Base-by-base conservation (phyloP, 208 protist species). In the Leishmania guyanensis region DNA sequence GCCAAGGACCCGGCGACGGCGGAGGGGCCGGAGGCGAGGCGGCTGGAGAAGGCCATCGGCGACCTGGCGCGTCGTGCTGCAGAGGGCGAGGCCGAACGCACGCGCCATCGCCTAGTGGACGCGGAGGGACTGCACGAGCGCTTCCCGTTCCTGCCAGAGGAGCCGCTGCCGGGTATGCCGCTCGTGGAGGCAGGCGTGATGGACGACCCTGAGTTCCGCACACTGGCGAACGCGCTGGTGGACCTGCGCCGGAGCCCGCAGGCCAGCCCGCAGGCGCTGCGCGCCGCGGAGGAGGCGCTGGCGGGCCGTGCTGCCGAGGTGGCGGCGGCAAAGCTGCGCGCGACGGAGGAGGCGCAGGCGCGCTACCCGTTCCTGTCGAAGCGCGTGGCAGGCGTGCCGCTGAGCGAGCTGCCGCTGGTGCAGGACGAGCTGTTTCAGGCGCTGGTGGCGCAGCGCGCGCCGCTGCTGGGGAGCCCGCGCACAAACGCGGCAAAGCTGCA, bases 291-390 rank as follows among this genome's bases (percentile, higher is more conserved):
- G 60, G 83, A 89, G 50, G 68, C 53, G 69, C 78, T 76, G 36
- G 60, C 29, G 36, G 36, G 50, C 48, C 70, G 72, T 6, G 72
- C 72, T 43, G 43, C 65, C 48, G 76, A 89, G 77, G 79, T 87
- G 22, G 86, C 72, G n/a, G 33, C 64, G 39, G 53, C 71, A 54
- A 86, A 86, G 79, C 86, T 80, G 70, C 50, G 70, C 73, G 84
- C 86, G 12, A 79, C 84, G 36, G 84, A 85, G 48, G 83, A 87
- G 69, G 81, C 74, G 79, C 73, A 86, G 79, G 72, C 64, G 83
- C 75, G 86, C 76, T 91, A 90, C 80, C 90, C 90, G 56, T 93
- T 91, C 81, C 86, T 93, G 65, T 58, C 77, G 26, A 60, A 71
- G 71, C 85, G 88, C 60, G 81, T 93, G 58, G 82, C 70, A 20